Conservation (phyloP, 2,329 filamentous ascomycete species). For the Pseudogymnoascus sp. region DNA sequence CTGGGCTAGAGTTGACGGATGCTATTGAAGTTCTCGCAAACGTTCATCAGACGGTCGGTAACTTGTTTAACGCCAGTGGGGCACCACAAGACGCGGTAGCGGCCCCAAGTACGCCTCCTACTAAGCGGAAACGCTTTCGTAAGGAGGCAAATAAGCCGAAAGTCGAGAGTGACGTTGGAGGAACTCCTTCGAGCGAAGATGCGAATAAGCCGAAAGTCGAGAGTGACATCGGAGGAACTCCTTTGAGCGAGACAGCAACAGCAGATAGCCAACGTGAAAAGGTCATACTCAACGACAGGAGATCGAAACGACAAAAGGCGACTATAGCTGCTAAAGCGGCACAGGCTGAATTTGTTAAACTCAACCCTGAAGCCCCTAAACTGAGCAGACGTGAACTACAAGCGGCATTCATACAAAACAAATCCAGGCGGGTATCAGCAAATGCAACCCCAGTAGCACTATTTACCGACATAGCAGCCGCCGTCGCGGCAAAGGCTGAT, state of each 20-base stretch:
- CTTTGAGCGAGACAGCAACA: not conserved
- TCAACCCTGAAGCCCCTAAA: not conserved
- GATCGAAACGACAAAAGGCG: not conserved
- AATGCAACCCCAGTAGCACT: not conserved
- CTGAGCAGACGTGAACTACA: not conserved
- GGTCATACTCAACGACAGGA: not conserved
- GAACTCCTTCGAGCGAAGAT: not conserved
- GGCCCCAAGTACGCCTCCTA: not conserved
- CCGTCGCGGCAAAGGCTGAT: not conserved
- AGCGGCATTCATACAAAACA: not conserved
- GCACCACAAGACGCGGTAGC: not conserved
- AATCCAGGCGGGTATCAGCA: not conserved
- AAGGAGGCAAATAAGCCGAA: not conserved
- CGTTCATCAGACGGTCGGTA: conserved; percentile 1
- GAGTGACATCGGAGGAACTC: not conserved
- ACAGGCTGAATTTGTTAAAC: not conserved
- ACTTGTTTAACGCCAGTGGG: not conserved
- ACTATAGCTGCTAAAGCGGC: not conserved
- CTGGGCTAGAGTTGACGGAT: not conserved
- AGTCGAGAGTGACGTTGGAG: not conserved
- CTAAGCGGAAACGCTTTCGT: not conserved
- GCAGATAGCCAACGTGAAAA: not conserved
- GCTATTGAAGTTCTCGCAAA: not conserved
- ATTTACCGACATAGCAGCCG: not conserved
- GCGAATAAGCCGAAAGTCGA: not conserved